These are phyloP conservation scores for Sanghuangporus sanghuang DNA, from an alignment of 1,284 basidiomycete species.

Conservation along the genomic window DNA sequence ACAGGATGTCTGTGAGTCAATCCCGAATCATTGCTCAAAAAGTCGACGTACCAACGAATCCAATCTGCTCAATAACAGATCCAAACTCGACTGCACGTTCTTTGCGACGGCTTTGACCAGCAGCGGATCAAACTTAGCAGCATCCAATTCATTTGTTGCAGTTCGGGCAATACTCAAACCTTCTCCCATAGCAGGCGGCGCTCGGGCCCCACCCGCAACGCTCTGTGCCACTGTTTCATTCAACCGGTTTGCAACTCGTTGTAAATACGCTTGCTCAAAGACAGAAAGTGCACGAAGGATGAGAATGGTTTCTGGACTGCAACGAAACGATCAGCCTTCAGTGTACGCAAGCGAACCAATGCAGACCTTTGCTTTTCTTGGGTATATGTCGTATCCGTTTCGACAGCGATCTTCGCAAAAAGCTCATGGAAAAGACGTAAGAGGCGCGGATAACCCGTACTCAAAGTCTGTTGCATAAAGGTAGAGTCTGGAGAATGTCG, in stretches of 20 bases:
- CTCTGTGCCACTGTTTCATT: slow-evolving; percentile 76
- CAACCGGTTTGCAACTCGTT: slow-evolving; percentile 75
- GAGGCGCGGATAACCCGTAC: slow-evolving; percentile 79
- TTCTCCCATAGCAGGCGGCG: slow-evolving; percentile 70
- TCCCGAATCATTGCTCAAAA: background rate
- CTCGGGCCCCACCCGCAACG: slow-evolving; percentile 59
- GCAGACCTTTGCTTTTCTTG: slow-evolving; percentile 78
- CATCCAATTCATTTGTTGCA: slow-evolving; percentile 87
- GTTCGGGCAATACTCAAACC: slow-evolving; percentile 72
- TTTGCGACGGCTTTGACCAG: slow-evolving; percentile 76
- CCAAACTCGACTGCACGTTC: slow-evolving; percentile 61
- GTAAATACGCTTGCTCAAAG: slow-evolving; percentile 82
- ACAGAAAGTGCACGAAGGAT: slow-evolving; percentile 76
- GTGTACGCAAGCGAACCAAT: background rate
- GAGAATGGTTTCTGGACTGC: slow-evolving; percentile 85
- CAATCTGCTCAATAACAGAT: slow-evolving; percentile 54
- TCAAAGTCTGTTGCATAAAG: slow-evolving; percentile 85
- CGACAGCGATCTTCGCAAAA: slow-evolving; percentile 89
- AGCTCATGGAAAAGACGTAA: slow-evolving; percentile 92
- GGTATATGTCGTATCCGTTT: slow-evolving; percentile 90
- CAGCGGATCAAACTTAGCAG: slow-evolving; percentile 89
- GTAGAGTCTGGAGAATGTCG: slow-evolving; percentile 53
- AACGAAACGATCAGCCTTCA: background rate
- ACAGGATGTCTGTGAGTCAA: background rate
- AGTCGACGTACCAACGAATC: slow-evolving; percentile 59